A percentile compares a stretch with the other conserved stretches of the same genome.
phyloP scores from a whole-genome alignment of 2,329 filamentous ascomycete genomes.

The Sarocladium brachiariae region DNA sequence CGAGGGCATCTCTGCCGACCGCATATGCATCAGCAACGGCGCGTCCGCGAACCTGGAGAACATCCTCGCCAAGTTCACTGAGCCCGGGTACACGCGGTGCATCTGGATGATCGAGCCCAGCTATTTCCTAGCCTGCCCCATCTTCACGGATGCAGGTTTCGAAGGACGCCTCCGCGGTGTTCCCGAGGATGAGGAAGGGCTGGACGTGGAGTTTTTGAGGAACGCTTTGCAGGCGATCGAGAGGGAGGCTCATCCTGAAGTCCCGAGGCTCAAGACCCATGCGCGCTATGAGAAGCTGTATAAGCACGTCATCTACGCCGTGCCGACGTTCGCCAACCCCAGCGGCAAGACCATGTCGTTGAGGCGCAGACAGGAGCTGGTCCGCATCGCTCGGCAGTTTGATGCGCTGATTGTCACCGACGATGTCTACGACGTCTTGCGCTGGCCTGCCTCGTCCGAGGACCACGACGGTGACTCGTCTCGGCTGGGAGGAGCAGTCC shows the following conservation, averaged over 20 bases:
- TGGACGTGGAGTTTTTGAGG: slow-evolving; percentile 16
- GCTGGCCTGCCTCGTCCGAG: slow-evolving; percentile 41
- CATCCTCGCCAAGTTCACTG: slow-evolving; percentile 39
- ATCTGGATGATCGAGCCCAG: slow-evolving; percentile 58
- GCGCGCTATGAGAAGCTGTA: slow-evolving; percentile 48
- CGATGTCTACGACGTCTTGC: slow-evolving; percentile 66
- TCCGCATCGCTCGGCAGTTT: slow-evolving; percentile 53
- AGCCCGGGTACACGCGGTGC: slow-evolving; percentile 52
- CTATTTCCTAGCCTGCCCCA: slow-evolving; percentile 55
- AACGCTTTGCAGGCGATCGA: not conserved
- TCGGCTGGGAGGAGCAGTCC: slow-evolving; percentile 26
- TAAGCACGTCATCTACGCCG: slow-evolving; percentile 60
- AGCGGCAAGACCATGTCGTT: slow-evolving; percentile 43
- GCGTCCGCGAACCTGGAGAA: slow-evolving; percentile 13
- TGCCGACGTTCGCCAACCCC: slow-evolving; percentile 49
- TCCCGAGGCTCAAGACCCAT: not conserved
- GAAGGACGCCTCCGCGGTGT: slow-evolving; percentile 46
- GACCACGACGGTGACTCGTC: not conserved
- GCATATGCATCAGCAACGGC: slow-evolving; percentile 14
- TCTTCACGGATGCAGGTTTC: slow-evolving; percentile 57
- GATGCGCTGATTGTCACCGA: slow-evolving; percentile 61
- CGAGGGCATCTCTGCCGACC: not conserved
- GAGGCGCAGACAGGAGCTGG: slow-evolving; percentile 45
- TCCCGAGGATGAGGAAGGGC: slow-evolving; percentile 44
- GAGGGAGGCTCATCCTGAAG: not conserved